Percentiles rank a stretch among this genome's conserved stretches.
phyloP scores from a whole-genome alignment of 768 basidiomycete species.

The Auriculariales sp. region DNA sequence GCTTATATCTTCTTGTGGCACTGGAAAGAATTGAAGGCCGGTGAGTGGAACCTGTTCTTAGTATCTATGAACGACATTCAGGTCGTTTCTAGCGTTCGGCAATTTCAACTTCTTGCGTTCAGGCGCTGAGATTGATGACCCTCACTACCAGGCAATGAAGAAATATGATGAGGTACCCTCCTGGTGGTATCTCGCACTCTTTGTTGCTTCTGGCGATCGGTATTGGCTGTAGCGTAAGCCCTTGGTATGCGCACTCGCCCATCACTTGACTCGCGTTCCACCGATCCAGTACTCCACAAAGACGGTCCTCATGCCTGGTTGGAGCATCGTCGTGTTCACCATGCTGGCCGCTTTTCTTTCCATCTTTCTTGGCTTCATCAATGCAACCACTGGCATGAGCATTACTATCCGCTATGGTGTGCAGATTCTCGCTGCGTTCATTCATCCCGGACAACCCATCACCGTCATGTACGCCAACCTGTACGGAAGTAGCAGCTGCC shows the following conservation, averaged over 20 bases:
- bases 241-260: too few relatives aligned
- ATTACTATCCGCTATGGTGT: conserved; percentile 36
- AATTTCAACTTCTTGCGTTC: conserved; percentile 23
- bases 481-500: conserved; percentile 21
- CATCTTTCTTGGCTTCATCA: conserved; percentile 28
- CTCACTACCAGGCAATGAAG: conserved; percentile 37
- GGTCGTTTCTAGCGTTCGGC: conserved; percentile 28
- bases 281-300: neutral
- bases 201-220: conserved; percentile 31
- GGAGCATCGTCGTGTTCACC: conserved; percentile 38
- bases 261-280: too few relatives aligned
- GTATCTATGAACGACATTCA: too few relatives aligned
- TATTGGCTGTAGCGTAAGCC: conserved; percentile 27
- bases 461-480: conserved; percentile 39
- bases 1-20: conserved; percentile 37
- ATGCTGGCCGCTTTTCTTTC: conserved; percentile 15
- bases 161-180: conserved; percentile 36
- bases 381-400: conserved; percentile 21
- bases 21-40: conserved; percentile 31
- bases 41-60: too few relatives aligned
- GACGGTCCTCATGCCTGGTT: conserved; percentile 33
- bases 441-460: conserved; percentile 33
- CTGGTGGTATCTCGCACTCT: conserved; percentile 33
- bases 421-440: conserved; percentile 35
- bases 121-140: conserved; percentile 30